Conservation (phyloP, 2,329 filamentous ascomycete species). For the Ophiocordyceps robertsii region DNA sequence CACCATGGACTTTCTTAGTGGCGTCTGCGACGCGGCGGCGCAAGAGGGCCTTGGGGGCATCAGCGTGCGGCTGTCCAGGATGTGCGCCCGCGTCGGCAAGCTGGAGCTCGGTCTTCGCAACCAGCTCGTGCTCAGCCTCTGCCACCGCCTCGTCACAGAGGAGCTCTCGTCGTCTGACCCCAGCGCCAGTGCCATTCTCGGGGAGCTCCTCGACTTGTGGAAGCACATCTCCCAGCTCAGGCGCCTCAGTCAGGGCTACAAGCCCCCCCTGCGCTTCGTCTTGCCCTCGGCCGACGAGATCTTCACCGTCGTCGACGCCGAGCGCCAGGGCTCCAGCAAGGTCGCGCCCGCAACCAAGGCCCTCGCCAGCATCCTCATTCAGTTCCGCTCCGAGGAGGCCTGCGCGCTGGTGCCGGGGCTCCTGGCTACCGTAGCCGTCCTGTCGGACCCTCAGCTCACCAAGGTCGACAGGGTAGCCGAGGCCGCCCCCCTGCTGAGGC, state of each 20-base stretch:
- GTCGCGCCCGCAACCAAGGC: conserved; percentile 7
- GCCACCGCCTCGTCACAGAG: conserved; percentile 9
- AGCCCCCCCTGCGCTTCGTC: conserved; percentile 11
- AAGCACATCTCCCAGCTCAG: conserved; percentile 21
- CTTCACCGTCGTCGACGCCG: conserved; percentile 3
- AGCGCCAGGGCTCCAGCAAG: neutral
- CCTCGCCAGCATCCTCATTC: conserved; percentile 17
- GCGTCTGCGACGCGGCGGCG: conserved; percentile 6
- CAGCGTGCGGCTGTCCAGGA: conserved; percentile 13
- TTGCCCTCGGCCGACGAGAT: conserved; percentile 16
- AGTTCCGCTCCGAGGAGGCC: conserved; percentile 12
- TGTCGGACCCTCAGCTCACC: conserved; percentile 13
- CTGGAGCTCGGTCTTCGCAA: conserved; percentile 14
- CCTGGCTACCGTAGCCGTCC: conserved; percentile 16
- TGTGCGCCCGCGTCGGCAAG: conserved; percentile 12
- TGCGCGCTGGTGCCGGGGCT: conserved; percentile 16
- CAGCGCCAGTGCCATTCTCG: conserved; percentile 7
- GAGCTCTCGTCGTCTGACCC: conserved; percentile 6
- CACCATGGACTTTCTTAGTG: conserved; percentile 9
- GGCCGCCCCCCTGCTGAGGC: conserved; percentile 16
- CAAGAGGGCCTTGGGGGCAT: conserved; percentile 5
- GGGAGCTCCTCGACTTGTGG: conserved; percentile 21
- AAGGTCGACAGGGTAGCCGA: conserved; percentile 3
- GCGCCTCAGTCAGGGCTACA: conserved; percentile 11
- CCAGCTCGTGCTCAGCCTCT: conserved; percentile 19